A percentile compares a stretch with the other conserved stretches of the same genome.
phyloP scores from a whole-genome alignment of 148 eudicot species.

The Silene conica region DNA sequence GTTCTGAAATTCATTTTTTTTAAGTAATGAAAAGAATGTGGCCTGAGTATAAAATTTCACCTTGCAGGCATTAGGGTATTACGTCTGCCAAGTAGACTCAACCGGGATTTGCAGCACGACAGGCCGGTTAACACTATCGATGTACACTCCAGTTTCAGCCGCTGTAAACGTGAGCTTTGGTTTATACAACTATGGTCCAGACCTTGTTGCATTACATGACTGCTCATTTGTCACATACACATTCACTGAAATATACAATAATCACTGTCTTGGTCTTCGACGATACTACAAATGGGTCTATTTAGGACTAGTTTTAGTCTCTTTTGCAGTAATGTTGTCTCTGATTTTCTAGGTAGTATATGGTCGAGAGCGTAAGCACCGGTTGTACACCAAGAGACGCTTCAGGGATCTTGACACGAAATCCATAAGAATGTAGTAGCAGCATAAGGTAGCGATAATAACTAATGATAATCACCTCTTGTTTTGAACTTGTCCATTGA shows the following conservation, averaged over 20 bases:
- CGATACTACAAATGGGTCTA: slow-evolving; percentile 65
- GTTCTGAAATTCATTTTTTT: no score
- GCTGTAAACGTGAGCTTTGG: slow-evolving; percentile 66
- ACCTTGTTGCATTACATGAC: slow-evolving; percentile 69
- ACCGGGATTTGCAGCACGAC: slow-evolving; percentile 57
- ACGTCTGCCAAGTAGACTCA: slow-evolving; percentile 60
- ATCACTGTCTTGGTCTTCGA: slow-evolving; percentile 64
- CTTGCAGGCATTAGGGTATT: slow-evolving; percentile 55
- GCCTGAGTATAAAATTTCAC: not conserved
- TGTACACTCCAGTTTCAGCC: slow-evolving; percentile 58
- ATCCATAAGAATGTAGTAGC: not conserved
- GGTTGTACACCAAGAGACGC: slow-evolving; percentile 47
- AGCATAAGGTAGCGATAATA: not conserved
- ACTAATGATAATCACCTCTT: no score
- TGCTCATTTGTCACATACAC: slow-evolving; percentile 75
- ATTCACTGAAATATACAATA: slow-evolving; percentile 40
- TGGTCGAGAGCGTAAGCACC: slow-evolving; percentile 75
- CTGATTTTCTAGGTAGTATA: slow-evolving; percentile 77
- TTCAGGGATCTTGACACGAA: slow-evolving; percentile 22
- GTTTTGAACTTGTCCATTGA: no score
- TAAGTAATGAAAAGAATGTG: no score
- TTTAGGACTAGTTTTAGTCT: slow-evolving; percentile 64
- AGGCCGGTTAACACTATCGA: slow-evolving; percentile 64
- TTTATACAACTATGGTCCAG: slow-evolving; percentile 55
- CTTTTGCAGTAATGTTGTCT: slow-evolving; percentile 66